phyloP scores from a whole-genome alignment of 768 basidiomycete species.

The Rhizopogon rudus region DNA sequence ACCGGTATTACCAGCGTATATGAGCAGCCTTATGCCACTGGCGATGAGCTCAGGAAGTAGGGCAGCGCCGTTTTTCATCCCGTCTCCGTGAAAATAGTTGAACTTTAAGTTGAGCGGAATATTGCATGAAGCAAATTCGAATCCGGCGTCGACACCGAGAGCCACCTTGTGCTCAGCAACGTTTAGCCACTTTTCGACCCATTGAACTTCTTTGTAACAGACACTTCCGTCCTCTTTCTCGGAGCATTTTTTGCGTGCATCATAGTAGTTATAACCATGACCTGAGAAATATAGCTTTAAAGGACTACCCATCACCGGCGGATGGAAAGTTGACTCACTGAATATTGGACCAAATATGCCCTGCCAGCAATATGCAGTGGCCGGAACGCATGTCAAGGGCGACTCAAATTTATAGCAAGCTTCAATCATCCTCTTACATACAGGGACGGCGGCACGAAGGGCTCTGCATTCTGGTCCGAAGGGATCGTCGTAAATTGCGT shows the following conservation, averaged over 20 bases:
- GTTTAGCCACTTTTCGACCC: constrained; percentile 52
- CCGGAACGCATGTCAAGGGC: constrained; percentile 33
- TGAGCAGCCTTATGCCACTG: constrained; percentile 44
- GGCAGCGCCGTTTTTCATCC: constrained; percentile 25
- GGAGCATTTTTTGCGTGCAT: constrained; percentile 42
- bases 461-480: constrained; percentile 36
- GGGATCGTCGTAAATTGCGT: constrained; percentile 39
- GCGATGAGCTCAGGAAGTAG: constrained; percentile 45
- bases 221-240: constrained; percentile 27
- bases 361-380: constrained; percentile 35
- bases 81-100: constrained; percentile 38
- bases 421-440: constrained; percentile 38
- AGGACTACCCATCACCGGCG: neutral
- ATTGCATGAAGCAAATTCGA: constrained; percentile 35
- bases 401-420: constrained; percentile 33
- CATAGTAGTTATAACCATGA: constrained; percentile 47
- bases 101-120: constrained; percentile 27
- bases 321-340: neutral
- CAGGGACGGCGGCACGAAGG: constrained; percentile 31
- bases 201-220: constrained; percentile 39
- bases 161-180: constrained; percentile 37
- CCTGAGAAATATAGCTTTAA: neutral
- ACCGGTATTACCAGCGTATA: constrained; percentile 31
- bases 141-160: constrained; percentile 32
- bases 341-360: constrained; percentile 18